Percentiles rank a stretch among this genome's conserved stretches.
These are phyloP conservation scores for Xylaria intraflava DNA, from an alignment of 495 filamentous ascomycete genomes.

Conservation along the genomic window DNA sequence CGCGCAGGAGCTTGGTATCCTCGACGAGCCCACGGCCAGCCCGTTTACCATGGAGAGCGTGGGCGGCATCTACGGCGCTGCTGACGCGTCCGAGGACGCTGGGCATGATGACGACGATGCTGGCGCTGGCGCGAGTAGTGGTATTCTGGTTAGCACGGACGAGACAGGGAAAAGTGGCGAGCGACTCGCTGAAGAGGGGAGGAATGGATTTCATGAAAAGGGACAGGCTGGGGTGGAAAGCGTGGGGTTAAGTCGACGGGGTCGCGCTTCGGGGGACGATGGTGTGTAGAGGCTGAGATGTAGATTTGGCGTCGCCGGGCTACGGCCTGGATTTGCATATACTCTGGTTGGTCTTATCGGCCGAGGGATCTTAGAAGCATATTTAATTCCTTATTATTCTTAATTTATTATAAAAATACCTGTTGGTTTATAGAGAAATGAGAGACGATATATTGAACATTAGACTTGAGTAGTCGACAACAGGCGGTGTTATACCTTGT, in stretches of 20 bases:
- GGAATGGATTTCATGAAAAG: neutral
- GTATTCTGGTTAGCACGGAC: neutral
- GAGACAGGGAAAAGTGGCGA: slow-evolving; percentile 21
- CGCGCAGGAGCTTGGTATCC: slow-evolving; percentile 55
- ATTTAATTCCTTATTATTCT: too few species aligned
- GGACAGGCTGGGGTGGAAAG: neutral
- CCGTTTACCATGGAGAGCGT: slow-evolving; percentile 81
- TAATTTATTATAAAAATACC: too few species aligned
- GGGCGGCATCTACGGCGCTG: slow-evolving; percentile 53
- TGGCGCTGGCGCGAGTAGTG: neutral
- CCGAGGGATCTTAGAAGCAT: too few species aligned
- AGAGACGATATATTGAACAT: too few species aligned
- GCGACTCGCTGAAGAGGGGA: slow-evolving; percentile 32
- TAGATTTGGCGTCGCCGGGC: neutral
- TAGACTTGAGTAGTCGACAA: too few species aligned
- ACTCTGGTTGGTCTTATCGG: neutral
- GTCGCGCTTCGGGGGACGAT: neutral
- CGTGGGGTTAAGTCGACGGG: slow-evolving; percentile 9
- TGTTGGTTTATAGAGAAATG: too few species aligned
- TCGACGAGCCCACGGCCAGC: slow-evolving; percentile 80
- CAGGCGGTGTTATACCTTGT: too few species aligned
- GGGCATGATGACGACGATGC: slow-evolving; percentile 5
- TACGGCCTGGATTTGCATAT: neutral
- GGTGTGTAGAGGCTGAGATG: too few species aligned
- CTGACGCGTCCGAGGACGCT: neutral